Conservation (phyloP, 139 green algal species). For the Chlorella sp. region DNA sequence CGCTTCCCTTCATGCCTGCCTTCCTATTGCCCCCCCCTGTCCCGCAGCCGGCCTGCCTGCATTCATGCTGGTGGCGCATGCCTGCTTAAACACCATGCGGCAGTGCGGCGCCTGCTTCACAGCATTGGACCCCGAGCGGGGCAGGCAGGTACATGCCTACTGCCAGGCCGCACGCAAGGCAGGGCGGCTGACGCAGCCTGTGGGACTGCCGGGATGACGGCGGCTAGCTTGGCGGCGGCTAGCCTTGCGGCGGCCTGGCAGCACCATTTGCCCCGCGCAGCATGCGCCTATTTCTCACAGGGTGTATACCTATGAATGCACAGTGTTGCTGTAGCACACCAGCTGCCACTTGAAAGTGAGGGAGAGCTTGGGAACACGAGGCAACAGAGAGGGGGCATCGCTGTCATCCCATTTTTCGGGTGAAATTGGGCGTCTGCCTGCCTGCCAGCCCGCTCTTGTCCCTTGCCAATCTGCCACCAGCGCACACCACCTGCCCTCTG, state of each 20-base stretch:
- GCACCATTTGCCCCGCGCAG: too few relatives aligned
- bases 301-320: not conserved
- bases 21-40: not conserved
- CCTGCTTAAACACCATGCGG: constrained; percentile 6
- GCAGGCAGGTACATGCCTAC: constrained; percentile 7
- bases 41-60: constrained; percentile 14
- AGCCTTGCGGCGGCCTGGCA: not conserved
- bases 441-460: too few relatives aligned
- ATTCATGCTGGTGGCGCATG: constrained; percentile 19
- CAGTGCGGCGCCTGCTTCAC: constrained; percentile 28
- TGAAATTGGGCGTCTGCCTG: too few relatives aligned
- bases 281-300: not conserved
- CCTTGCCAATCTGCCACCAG: too few relatives aligned
- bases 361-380: too few relatives aligned
- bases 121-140: not conserved
- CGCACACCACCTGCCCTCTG: too few relatives aligned
- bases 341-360: not conserved
- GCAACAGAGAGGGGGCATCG: too few relatives aligned
- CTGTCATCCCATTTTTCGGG: too few relatives aligned
- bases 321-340: not conserved
- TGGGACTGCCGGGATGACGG: not conserved
- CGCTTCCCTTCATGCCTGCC: not conserved
- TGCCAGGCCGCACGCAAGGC: not conserved
- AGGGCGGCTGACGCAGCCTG: not conserved
- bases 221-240: too few relatives aligned